A percentile compares a stretch with the other conserved stretches of the same genome.
Conservation (phyloP, 176 grass and related monocot genomes). For the Avena eriantha region DNA sequence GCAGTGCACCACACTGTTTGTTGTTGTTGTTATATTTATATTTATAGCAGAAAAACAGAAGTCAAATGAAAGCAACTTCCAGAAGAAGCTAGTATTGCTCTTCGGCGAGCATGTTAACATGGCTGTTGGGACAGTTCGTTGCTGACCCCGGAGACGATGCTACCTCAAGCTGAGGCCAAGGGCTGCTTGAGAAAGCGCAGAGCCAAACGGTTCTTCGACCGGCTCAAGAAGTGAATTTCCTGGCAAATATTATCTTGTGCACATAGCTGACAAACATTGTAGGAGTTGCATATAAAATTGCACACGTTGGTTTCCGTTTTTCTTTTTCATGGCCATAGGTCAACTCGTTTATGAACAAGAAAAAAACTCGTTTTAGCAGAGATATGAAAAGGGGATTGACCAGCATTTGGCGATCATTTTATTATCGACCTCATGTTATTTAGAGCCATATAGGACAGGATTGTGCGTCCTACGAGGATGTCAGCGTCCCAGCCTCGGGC, state of each 20-base stretch:
- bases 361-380: too few species aligned
- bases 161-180: not conserved
- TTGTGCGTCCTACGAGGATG: too few species aligned
- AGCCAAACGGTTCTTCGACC: not conserved
- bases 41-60: not conserved
- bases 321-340: too few species aligned
- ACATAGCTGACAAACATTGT: not conserved
- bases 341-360: too few species aligned
- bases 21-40: too few species aligned
- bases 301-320: too few species aligned
- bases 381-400: too few species aligned
- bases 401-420: too few species aligned
- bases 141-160: not conserved
- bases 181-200: not conserved
- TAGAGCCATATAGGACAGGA: too few species aligned
- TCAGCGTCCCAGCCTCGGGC: too few species aligned
- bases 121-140: not conserved
- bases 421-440: too few species aligned
- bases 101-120: not conserved
- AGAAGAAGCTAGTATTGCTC: not conserved
- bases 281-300: too few species aligned
- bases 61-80: conserved; percentile 10
- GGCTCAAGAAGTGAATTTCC: not conserved
- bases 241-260: not conserved
- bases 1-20: not conserved